phyloP scores from a whole-genome alignment of 2,329 filamentous ascomycete genomes.

The Verticillium tricorpus region DNA sequence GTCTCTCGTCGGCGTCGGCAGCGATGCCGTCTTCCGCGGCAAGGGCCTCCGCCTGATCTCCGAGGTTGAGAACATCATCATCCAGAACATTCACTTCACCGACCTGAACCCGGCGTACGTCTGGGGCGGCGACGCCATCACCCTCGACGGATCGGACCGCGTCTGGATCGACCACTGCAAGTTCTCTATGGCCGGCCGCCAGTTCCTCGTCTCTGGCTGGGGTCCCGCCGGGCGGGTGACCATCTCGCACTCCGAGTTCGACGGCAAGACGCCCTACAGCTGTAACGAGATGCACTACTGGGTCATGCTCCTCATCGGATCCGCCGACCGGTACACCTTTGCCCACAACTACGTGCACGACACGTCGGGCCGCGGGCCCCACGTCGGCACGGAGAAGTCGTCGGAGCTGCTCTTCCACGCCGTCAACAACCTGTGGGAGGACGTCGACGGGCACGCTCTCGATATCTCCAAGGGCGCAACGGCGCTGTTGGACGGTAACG shows the following conservation, averaged over 20 bases:
- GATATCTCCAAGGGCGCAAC: constrained; percentile 21
- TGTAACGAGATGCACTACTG: constrained; percentile 10
- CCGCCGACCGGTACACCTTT: constrained; percentile 9
- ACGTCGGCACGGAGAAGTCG: constrained; percentile 13
- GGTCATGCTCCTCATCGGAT: constrained; percentile 6
- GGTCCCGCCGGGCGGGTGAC: no score
- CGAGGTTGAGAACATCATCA: constrained; percentile 7
- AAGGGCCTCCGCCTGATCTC: constrained; percentile 6
- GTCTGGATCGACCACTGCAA: constrained; percentile 9
- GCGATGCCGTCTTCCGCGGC: constrained; percentile 7
- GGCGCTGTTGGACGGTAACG: constrained; percentile 39
- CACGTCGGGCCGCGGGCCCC: constrained; percentile 18
- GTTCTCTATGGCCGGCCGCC: background rate
- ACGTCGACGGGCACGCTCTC: constrained; percentile 20
- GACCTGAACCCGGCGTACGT: constrained; percentile 7
- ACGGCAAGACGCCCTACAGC: no score
- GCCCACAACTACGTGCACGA: constrained; percentile 17
- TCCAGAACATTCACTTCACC: constrained; percentile 7
- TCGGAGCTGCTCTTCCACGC: constrained; percentile 23
- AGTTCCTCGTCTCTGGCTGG: no score
- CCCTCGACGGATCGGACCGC: constrained; percentile 7
- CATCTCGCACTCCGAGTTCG: no score
- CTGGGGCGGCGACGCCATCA: constrained; percentile 10
- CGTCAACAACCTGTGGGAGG: constrained; percentile 23
- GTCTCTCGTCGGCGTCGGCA: constrained; percentile 8